These are phyloP conservation scores for Phytophthora brassicae DNA, from an alignment of 352 stramenopile genomes.

Conservation along the genomic window DNA sequence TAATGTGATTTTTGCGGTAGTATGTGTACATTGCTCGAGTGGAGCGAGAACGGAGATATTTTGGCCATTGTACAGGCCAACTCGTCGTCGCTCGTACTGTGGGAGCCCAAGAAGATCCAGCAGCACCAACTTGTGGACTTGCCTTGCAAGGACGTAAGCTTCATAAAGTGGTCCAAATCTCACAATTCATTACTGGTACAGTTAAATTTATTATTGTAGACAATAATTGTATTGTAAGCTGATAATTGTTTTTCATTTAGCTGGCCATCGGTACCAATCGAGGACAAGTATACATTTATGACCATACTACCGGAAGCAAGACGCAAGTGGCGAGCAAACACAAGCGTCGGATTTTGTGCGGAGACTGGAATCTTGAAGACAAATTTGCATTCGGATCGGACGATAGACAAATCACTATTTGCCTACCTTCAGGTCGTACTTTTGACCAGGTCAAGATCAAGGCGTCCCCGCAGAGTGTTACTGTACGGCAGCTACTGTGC, in stretches of 20 bases:
- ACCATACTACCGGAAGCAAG: conserved; percentile 55
- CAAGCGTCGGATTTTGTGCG: conserved; percentile 77
- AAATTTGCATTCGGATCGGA: conserved; percentile 84
- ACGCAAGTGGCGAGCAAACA: conserved; percentile 68
- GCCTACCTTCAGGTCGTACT: conserved; percentile 54
- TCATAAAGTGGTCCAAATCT: conserved; percentile 83
- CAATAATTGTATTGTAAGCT: no score
- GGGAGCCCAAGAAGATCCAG: conserved; percentile 62
- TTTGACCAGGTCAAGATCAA: conserved; percentile 84
- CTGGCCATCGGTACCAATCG: conserved; percentile 73
- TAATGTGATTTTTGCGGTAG: conserved; percentile 24
- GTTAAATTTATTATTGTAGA: neutral
- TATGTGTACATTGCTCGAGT: conserved; percentile 74
- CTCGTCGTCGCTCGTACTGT: conserved; percentile 68
- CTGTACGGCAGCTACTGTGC: conserved; percentile 24
- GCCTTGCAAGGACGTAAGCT: conserved; percentile 71
- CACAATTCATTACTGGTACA: conserved; percentile 51
- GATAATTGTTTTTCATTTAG: conserved; percentile 22
- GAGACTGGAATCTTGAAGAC: conserved; percentile 79
- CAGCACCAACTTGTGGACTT: conserved; percentile 71
- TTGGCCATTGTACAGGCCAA: conserved; percentile 80
- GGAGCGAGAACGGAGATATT: conserved; percentile 67
- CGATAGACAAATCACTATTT: conserved; percentile 80
- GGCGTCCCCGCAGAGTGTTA: conserved; percentile 64
- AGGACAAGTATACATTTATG: conserved; percentile 80